These are phyloP conservation scores for Cryptosporidium sp. DNA, from an alignment of 169 alveolate genomes.

Conservation along the genomic window DNA sequence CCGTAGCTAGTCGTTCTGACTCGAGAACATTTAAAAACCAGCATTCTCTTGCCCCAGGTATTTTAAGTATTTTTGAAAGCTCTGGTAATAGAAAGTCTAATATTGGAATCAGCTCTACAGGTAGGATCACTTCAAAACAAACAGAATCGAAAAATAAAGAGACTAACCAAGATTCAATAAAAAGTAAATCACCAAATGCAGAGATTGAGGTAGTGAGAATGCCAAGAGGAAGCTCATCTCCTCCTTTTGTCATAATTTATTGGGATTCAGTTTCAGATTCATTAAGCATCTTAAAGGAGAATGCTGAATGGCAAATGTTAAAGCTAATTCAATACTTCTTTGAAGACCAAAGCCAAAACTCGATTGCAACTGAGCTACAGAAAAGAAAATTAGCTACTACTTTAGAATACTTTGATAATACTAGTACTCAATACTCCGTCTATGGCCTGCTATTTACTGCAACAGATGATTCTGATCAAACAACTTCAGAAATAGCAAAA, in stretches of 20 bases:
- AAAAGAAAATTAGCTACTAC: slow-evolving; percentile 22
- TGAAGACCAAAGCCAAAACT: slow-evolving; percentile 59
- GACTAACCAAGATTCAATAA: not conserved
- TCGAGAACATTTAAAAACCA: not conserved
- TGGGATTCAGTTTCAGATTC: slow-evolving; percentile 51
- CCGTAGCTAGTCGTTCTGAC: not conserved
- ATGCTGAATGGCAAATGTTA: slow-evolving; percentile 75
- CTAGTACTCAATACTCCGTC: slow-evolving; percentile 49
- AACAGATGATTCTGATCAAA: slow-evolving; percentile 39
- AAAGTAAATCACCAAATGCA: not conserved
- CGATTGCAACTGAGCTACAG: not conserved
- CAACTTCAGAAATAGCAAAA: slow-evolving; percentile 24
- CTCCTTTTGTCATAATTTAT: slow-evolving; percentile 49
- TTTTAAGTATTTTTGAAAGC: slow-evolving; percentile 12
- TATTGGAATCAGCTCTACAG: slow-evolving; percentile 1
- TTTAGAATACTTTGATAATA: slow-evolving; percentile 59
- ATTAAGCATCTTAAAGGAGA: slow-evolving; percentile 13
- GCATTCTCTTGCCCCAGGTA: slow-evolving; percentile 11
- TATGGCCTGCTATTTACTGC: slow-evolving; percentile 57
- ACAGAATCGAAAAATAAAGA: not conserved
- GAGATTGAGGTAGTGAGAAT: slow-evolving; percentile 22
- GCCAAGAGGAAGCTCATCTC: slow-evolving; percentile 59
- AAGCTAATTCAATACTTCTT: slow-evolving; percentile 45
- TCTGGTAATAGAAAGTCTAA: not conserved
- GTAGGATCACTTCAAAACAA: not conserved